Percentiles rank a stretch among this genome's conserved stretches.
Conservation (phyloP, 352 stramenopile species). For the Phytopythium delawarense region DNA sequence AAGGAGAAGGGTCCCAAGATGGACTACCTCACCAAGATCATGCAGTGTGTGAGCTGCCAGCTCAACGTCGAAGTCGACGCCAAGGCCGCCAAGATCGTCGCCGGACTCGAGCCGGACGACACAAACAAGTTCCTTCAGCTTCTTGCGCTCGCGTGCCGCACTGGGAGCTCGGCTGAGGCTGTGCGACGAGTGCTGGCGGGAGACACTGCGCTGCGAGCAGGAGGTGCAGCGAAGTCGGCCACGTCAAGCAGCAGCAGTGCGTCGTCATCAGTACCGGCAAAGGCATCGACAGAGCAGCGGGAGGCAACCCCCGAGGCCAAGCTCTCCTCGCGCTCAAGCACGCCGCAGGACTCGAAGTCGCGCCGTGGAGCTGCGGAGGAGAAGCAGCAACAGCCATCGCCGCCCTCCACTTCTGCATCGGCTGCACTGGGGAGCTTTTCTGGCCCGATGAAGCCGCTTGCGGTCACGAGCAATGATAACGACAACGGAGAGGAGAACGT, state of each 20-base stretch:
- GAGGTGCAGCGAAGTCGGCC: constrained; percentile 25
- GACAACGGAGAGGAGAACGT: constrained; percentile 40
- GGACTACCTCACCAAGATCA: constrained; percentile 87
- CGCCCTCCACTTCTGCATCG: neutral
- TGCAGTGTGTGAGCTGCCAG: constrained; percentile 87
- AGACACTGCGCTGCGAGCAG: constrained; percentile 37
- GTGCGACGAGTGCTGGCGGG: constrained; percentile 70
- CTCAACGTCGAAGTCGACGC: constrained; percentile 87
- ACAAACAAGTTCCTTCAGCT: constrained; percentile 94
- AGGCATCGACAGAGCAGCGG: constrained; percentile 25
- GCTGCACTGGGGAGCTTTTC: constrained; percentile 39
- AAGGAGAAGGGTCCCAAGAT: constrained; percentile 94
- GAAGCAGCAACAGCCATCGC: constrained; percentile 14
- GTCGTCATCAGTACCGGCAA: constrained; percentile 2
- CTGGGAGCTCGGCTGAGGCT: constrained; percentile 55
- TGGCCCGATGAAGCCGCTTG: constrained; percentile 51
- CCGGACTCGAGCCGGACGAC: constrained; percentile 90
- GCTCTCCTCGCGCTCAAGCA: constrained; percentile 48
- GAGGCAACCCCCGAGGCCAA: constrained; percentile 52
- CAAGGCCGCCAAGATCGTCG: constrained; percentile 85
- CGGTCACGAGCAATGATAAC: constrained; percentile 38
- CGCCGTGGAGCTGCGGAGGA: constrained; percentile 25
- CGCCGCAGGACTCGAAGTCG: constrained; percentile 49
- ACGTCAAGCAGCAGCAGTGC: neutral
- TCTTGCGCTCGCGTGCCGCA: constrained; percentile 71